Percentiles rank a stretch among this genome's conserved stretches.
These are phyloP conservation scores for Withania somnifera DNA, from an alignment of 305 asterid species.

Conservation along the genomic window DNA sequence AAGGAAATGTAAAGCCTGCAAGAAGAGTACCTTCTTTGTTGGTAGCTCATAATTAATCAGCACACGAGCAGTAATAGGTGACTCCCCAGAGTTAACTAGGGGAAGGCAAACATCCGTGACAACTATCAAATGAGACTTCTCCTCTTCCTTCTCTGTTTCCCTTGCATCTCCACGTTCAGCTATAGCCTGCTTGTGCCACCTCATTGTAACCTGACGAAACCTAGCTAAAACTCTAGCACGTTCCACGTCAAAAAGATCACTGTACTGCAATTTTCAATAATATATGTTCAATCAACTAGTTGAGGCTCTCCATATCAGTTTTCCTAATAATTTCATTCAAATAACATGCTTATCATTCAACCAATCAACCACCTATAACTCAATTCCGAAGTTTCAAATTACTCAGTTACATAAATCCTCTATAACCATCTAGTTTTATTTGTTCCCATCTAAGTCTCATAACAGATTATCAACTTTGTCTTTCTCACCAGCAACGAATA, in stretches of 20 bases:
- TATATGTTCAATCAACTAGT: background rate
- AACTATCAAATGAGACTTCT: conserved; percentile 59
- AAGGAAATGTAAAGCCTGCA: background rate
- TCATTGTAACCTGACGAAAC: conserved; percentile 47
- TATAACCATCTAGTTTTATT: background rate
- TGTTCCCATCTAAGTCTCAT: background rate
- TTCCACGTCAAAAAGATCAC: conserved; percentile 66
- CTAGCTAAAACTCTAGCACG: conserved; percentile 45
- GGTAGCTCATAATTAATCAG: conserved; percentile 86
- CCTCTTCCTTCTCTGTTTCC: conserved; percentile 36
- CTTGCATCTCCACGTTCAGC: conserved; percentile 27
- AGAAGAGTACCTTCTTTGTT: conserved; percentile 50
- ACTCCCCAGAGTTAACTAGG: conserved; percentile 55
- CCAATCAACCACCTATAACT: background rate
- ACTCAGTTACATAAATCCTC: background rate
- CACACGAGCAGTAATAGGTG: conserved; percentile 51
- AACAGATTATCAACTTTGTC: no score
- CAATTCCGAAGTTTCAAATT: background rate
- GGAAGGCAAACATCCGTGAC: conserved; percentile 94
- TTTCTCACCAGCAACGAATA: no score
- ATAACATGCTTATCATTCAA: background rate
- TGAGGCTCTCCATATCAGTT: background rate
- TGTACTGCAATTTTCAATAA: conserved; percentile 35
- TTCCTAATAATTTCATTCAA: background rate
- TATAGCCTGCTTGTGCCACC: conserved; percentile 52